These are phyloP conservation scores for Colletotrichum kahawae DNA, from an alignment of 2,329 filamentous ascomycete genomes.

Conservation along the genomic window DNA sequence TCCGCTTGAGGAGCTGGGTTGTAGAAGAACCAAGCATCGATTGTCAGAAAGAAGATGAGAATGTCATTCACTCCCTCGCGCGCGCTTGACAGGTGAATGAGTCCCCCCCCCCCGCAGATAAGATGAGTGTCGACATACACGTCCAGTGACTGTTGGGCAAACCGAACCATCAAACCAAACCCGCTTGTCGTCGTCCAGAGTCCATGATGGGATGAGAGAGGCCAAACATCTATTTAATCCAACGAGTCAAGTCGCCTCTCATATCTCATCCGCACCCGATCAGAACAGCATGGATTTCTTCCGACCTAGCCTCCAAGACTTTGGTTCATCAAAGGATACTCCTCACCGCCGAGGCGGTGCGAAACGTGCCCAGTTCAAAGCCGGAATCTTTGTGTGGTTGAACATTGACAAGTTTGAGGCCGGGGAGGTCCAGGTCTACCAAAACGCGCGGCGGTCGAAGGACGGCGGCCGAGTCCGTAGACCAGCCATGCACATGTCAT, in stretches of 20 bases:
- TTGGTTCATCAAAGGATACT: neutral
- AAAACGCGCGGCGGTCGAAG: neutral
- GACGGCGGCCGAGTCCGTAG: neutral
- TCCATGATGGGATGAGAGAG: neutral
- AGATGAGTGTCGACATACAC: neutral
- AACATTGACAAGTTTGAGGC: neutral
- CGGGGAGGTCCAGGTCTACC: neutral
- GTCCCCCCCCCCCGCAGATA: no score
- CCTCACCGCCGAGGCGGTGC: neutral
- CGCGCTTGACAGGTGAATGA: no score
- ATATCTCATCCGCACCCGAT: neutral
- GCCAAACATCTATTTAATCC: neutral
- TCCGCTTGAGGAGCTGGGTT: neutral
- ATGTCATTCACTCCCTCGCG: neutral
- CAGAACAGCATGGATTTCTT: neutral
- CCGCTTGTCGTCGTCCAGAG: neutral
- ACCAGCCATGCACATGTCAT: neutral
- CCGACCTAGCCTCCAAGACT: neutral
- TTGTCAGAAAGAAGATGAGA: neutral
- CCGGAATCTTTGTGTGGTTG: neutral
- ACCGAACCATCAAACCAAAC: neutral
- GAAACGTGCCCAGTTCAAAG: neutral
- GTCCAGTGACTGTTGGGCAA: neutral
- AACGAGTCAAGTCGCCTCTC: neutral
- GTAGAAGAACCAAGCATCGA: neutral